Evolutionary conservation across 768 basidiomycete species (phyloP).

Genomic region (Mycena rosella): DNA sequence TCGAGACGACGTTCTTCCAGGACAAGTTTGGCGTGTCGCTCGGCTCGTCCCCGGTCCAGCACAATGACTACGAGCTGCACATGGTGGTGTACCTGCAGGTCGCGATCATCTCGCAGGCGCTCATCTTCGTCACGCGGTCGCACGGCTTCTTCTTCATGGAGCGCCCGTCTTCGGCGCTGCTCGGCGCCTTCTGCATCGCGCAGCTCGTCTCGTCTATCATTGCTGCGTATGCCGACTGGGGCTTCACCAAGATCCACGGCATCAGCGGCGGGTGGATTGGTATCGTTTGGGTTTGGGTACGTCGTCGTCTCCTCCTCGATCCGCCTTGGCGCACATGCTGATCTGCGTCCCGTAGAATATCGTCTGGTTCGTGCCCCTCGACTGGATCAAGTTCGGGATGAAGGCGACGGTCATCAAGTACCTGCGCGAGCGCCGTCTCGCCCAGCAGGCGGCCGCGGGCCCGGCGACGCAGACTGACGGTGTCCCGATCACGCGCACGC

Average conservation of each 20-base stretch:
- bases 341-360: constrained; percentile 73
- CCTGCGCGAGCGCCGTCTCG: constrained; percentile 77
- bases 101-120: constrained; percentile 98
- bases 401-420: constrained; percentile 91
- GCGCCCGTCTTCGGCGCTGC: constrained; percentile 89
- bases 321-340: constrained; percentile 22
- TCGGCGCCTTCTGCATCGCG: constrained; percentile 92
- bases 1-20: constrained; percentile 92
- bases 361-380: constrained; percentile 95
- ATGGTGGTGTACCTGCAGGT: constrained; percentile 96
- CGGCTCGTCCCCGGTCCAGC: constrained; percentile 49
- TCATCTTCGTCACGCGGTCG: constrained; percentile 96
- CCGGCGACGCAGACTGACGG: constrained; percentile 54
- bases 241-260: constrained; percentile 85
- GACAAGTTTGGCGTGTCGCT: constrained; percentile 83
- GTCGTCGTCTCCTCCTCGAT: constrained; percentile 47
- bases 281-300: constrained; percentile 96
- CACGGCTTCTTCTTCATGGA: constrained; percentile 98
- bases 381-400: constrained; percentile 97
- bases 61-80: constrained; percentile 84
- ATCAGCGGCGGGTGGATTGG: constrained; percentile 97
- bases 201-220: constrained; percentile 97
- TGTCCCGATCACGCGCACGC: constrained; percentile 86
- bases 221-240: constrained; percentile 93
- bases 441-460: constrained; percentile 54